Evolutionary conservation across 106 monocot genomes (phyloP), one percentile per base, ranked within the genome.

Genomic region (Dactylorhiza incarnata): DNA sequence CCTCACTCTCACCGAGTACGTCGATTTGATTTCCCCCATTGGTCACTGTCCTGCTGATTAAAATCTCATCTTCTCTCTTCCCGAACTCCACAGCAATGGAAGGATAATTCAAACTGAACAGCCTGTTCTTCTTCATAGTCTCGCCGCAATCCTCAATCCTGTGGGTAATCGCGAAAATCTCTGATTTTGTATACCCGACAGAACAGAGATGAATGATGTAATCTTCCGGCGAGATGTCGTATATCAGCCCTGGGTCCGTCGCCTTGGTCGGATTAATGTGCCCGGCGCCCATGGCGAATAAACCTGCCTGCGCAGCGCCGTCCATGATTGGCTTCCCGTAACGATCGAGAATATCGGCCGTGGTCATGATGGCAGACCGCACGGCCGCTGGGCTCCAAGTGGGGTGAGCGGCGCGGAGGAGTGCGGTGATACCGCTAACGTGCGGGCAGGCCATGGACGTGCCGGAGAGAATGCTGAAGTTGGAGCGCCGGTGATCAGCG

Each of bases 381-480:
- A 95, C 74, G 17, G 78, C 83, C 12, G 92, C 95, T 0, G 95
- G 95, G 66, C 80, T 92, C 95, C 95, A 95, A 0, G 75, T 3
- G 0, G 86, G 92, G 75, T 92, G 95, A 6, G 80, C 74, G 0
- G 95, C 72, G 9, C 80, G 84, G 25, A 92, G 52, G 17, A 95
- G 81, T 1, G 92, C 92, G 0, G 82, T 76, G 51, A 92, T 81
- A 0, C 95, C 92, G 51, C 89, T 86, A 22, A 83, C 90, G 58
- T 95, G 95, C 0, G 95, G 95, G 78, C 89, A 92, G 6, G 95
- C 82, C 95, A 95, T 95, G 58, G 95, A 95, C 4, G 95, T 95
- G 14, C 95, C 95, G 0, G 95, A 95, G 0, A 95, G 74, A 9
- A 92, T 84, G 24, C 81, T 92, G 86, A 92, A 95, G 22, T 86